Base-by-base conservation (phyloP, 495 filamentous ascomycete genomes). In the Penicillium cataractarum region DNA sequence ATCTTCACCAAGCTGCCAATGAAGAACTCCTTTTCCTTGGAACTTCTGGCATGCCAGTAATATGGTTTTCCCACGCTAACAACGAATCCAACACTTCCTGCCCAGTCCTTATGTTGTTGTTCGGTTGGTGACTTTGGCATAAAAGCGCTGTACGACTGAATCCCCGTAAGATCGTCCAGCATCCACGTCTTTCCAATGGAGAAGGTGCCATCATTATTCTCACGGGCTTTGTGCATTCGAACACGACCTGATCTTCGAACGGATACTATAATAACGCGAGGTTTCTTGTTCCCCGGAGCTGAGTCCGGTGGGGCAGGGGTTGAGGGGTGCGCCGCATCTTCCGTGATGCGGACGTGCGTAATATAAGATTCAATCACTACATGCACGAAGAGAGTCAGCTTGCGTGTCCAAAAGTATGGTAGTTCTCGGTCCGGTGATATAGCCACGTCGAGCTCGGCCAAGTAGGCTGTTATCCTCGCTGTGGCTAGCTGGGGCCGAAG, bases 111-210 rank as follows among this genome's bases (percentile, higher is more conserved):
- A 33, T 87, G 82, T 63, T 90, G 84, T 42, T 87, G 82, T 62
- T 90, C 88, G 58, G 83, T 79, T 6, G 80, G 82, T 21, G 68
- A 83, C 24, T 69, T 71, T 4, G 84, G 81, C 13, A 75, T 62
- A 4, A 84, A 76, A 33, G 86, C 81, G 12, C 78, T 84, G 69
- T 87, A 97, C 3, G 92, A 95, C 75, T 94, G 87, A 58, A 99
- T 90, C 26, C 82, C 80, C 8, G 82, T 82, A 35, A 99, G 78
- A 67, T 98, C 94, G 70, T 97, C 93, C 56, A 99, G 81, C 71
- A 90, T 88, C 95, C 95, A 99, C 4, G 93, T 97, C 77, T 99
- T 99, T 42, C 95, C 95, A 67, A 99, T 97, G 7, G 95, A 97
- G 76, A 97, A 99, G 4, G 91, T 85, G 31, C 92, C 91, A 76